phyloP scores from a whole-genome alignment of 2,329 filamentous ascomycete genomes.

The Phyllosticta paracitricarpa region DNA sequence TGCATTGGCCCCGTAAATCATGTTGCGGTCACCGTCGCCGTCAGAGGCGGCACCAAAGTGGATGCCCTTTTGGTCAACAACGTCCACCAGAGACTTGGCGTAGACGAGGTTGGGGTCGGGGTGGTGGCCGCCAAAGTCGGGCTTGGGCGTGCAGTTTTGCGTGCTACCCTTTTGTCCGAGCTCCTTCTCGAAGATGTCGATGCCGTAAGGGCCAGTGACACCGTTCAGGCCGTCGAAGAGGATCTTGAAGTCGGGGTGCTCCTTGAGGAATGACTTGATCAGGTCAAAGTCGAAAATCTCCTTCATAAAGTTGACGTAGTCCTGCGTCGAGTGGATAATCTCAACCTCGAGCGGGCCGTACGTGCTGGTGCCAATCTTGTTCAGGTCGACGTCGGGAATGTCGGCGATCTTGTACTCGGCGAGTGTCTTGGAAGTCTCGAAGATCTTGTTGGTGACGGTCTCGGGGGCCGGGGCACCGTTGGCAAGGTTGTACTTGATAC shows the following conservation, averaged over 20 bases:
- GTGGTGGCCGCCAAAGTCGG: slow-evolving; percentile 95
- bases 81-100: slow-evolving; percentile 86
- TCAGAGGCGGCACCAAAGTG: slow-evolving; percentile 96
- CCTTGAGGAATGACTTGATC: slow-evolving; percentile 85
- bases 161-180: slow-evolving; percentile 72
- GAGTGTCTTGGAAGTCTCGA: slow-evolving; percentile 78
- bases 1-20: slow-evolving; percentile 96
- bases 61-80: slow-evolving; percentile 80
- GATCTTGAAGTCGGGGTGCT: slow-evolving; percentile 87
- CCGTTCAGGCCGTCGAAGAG: slow-evolving; percentile 91
- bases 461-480: slow-evolving; percentile 95
- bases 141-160: slow-evolving; percentile 85
- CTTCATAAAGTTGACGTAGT: slow-evolving; percentile 93
- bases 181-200: slow-evolving; percentile 90
- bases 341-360: slow-evolving; percentile 88
- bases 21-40: slow-evolving; percentile 97
- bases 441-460: slow-evolving; percentile 97
- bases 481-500: slow-evolving; percentile 98
- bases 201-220: slow-evolving; percentile 91
- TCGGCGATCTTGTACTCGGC: slow-evolving; percentile 86
- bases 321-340: slow-evolving; percentile 82
- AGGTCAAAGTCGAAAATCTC: slow-evolving; percentile 96
- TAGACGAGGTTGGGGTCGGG: slow-evolving; percentile 98
- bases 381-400: slow-evolving; percentile 77
- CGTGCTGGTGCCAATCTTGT: slow-evolving; percentile 69